Percentiles rank a stretch among this genome's conserved stretches.
phyloP scores from a whole-genome alignment of 176 grass and related monocot species.

The Poa pratensis region DNA sequence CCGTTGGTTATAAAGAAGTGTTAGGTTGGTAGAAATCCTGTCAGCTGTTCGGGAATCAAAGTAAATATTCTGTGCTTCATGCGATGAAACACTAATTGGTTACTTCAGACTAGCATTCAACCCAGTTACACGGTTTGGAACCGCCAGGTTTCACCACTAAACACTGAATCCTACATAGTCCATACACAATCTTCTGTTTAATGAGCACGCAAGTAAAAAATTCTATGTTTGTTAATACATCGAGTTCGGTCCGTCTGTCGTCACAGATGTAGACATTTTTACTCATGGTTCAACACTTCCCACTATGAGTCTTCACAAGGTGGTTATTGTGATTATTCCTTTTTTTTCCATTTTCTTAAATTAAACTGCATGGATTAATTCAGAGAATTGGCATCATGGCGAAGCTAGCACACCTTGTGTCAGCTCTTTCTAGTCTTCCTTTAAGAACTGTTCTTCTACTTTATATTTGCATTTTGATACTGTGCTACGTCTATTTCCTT shows the following conservation, averaged over 20 bases:
- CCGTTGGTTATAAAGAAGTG: slow-evolving; percentile 31
- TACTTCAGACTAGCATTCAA: slow-evolving; percentile 12
- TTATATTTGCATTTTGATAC: slow-evolving; percentile 25
- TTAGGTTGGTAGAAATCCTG: slow-evolving; percentile 6
- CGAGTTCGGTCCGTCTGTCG: background rate
- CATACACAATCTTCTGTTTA: background rate
- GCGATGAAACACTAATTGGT: background rate
- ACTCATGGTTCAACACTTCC: background rate
- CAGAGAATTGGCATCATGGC: slow-evolving; percentile 21
- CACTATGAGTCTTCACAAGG: slow-evolving; percentile 4
- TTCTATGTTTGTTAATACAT: slow-evolving; percentile 17
- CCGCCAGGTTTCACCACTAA: background rate
- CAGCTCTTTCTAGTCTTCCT: background rate
- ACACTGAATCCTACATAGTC: background rate
- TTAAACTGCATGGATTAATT: background rate
- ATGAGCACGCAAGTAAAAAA: background rate
- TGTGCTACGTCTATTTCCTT: slow-evolving; percentile 37
- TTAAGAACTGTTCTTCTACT: slow-evolving; percentile 26
- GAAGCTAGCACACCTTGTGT: background rate
- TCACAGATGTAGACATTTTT: background rate
- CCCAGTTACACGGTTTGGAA: slow-evolving; percentile 7
- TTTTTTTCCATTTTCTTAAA: slow-evolving; percentile 11
- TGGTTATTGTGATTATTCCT: slow-evolving; percentile 3
- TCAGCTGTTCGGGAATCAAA: slow-evolving; percentile 1
- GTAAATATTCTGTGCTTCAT: slow-evolving; percentile 20